Base-by-base conservation (phyloP, 176 grass and related monocot genomes). In the Paspalum vaginatum region DNA sequence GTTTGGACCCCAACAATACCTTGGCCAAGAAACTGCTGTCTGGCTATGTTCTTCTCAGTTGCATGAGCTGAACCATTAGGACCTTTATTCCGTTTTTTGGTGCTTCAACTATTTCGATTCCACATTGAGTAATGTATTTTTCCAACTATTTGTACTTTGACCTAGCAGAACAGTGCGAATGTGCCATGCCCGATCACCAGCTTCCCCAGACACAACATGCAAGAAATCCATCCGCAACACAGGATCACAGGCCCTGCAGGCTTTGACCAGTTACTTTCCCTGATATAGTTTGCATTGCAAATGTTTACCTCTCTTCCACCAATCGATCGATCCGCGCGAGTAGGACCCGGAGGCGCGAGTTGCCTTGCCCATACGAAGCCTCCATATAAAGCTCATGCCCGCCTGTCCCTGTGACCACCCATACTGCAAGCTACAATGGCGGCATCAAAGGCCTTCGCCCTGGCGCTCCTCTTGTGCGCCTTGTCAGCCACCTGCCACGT, bases 401-500 rank as follows among this genome's bases (percentile, higher is more conserved):
- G 32, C 43, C 51, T 53, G 63, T 46, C 45, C 79, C 13, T 79
- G 26, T 14, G 48, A 5, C 49, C 8, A 53, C 4, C 37, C 46
- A 16, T 60, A 60, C 15, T 53, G n/a, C 63, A 5, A 45, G 38
- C 51, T 43, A 22, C 77, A 38, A 89, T 89, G 87, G 87, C 58
- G 48, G 60, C 2, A 51, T 66, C 40, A 18, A 81, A 78, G 49
- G 32, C n/a, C 47, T 13, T 81, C 21, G 65, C 78, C 48, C 27
- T 66, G 47, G 65, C 12, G 41, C 72, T 89, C 78, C 49, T 89
- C 72, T 32, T 72, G 5, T 89, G 26, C 49, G 40, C 64, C 57
- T 21, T 84, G 51, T 70, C 65, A 11, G 52, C 65, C 57, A 68
- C 51, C 2, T 75, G 13, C 38, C 75, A 68, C 18, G 43, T 43